Base-by-base conservation (phyloP, 2,329 filamentous ascomycete genomes). In the Blumeriella jaapii region DNA sequence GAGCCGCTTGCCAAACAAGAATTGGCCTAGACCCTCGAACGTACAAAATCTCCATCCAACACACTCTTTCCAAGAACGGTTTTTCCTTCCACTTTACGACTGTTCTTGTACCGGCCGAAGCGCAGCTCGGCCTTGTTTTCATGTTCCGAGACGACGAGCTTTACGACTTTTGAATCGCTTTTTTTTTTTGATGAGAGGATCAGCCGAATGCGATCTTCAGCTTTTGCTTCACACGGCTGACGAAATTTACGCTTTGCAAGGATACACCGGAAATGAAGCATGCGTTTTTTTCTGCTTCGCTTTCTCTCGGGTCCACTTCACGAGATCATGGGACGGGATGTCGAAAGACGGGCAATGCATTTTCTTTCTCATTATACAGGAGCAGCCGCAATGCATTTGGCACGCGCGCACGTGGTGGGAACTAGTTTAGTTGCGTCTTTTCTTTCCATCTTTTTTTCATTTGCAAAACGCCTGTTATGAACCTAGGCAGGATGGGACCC, bases 41-140 rank as follows among this genome's bases (percentile, higher is more conserved):
- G 51, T 52, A 50, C 34, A 42, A 46, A 43, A 39, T 40, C 48
- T 50, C 41, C 44, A 49, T 31, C 38, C 38, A 45, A 18, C 42
- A 53, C 52, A 50, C 36, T 53, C 52, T 25, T 49, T 55, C 31
- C 41, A 29, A 40, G 20, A 49, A 48, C 44, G 42, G 7, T 26
- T 23, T 53, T 54, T 45, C 39, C 35, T 50, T 52, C 19, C 18
- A 35, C 39, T 45, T 50, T 36, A 54, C 44, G 47, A 49, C 44
- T 53, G 54, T 58, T 51, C 49, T 55, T 61, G 59, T 61, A 61
- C 56, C 57, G 49, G 50, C 51, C 49, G 52, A 52, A 51, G 48
- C 45, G 43, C 50, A 42, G 55, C 52, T 58, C 49, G 49, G 48
- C 53, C 55, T 51, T 57, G 50, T 54, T 52, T 39, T 54, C 54